These are phyloP conservation scores for Chytriomyces sp. DNA, from an alignment of 192 early-diverging fungal species.

Conservation along the genomic window DNA sequence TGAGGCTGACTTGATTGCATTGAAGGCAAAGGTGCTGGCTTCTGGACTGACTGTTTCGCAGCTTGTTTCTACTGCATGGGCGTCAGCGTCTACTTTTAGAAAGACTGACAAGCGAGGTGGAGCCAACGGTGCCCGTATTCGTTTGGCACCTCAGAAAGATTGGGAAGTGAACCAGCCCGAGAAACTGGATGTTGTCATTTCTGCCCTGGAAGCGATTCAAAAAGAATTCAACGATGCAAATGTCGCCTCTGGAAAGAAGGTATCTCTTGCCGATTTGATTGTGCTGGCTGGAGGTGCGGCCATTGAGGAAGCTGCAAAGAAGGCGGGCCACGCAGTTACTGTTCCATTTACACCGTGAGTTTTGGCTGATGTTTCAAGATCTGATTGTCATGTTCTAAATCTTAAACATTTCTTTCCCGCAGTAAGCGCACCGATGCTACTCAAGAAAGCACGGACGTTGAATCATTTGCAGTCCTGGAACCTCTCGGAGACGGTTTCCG, in stretches of 20 bases:
- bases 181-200: slow-evolving; percentile 70
- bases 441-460: slow-evolving; percentile 17
- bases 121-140: slow-evolving; percentile 44
- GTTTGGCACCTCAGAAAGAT: slow-evolving; percentile 39
- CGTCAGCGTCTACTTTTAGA: slow-evolving; percentile 42
- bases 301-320: slow-evolving; percentile 31
- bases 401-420: not conserved
- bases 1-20: slow-evolving; percentile 9
- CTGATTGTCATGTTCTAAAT: not conserved
- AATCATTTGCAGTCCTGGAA: slow-evolving; percentile 23
- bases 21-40: slow-evolving; percentile 27
- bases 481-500: slow-evolving; percentile 26
- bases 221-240: slow-evolving; percentile 7
- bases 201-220: slow-evolving; percentile 67
- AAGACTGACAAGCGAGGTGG: slow-evolving; percentile 44
- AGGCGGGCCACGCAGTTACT: not conserved
- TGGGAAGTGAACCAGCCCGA: slow-evolving; percentile 74
- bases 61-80: slow-evolving; percentile 41
- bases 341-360: slow-evolving; percentile 16
- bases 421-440: slow-evolving; percentile 32
- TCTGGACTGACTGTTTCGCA: slow-evolving; percentile 1
- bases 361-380: not conserved
- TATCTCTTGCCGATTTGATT: slow-evolving; percentile 71
- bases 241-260: slow-evolving; percentile 46
- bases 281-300: slow-evolving; percentile 45